Evolutionary conservation across 371 early-diverging fungal species (phyloP).

Genomic region (Capniomyces stellatus): DNA sequence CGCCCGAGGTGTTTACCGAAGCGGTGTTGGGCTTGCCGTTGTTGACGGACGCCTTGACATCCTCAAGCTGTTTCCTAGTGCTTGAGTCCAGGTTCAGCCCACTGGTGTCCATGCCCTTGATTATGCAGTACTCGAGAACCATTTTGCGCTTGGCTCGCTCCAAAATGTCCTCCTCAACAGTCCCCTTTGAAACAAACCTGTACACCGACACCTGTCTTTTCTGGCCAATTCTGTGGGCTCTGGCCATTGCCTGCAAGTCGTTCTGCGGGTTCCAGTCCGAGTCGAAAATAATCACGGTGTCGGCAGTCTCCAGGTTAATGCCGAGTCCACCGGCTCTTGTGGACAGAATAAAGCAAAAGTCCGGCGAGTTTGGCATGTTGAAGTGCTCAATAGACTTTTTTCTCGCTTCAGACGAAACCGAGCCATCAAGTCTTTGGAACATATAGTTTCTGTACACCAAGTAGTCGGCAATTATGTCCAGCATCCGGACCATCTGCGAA

Average conservation of each 20-base stretch:
- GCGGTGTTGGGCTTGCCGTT: slow-evolving; percentile 29
- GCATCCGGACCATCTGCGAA: slow-evolving; percentile 86
- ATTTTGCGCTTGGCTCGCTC: slow-evolving; percentile 96
- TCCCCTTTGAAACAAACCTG: slow-evolving; percentile 92
- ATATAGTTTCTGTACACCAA: slow-evolving; percentile 61
- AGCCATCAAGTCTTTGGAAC: slow-evolving; percentile 95
- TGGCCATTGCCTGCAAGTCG: slow-evolving; percentile 98
- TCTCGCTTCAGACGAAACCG: slow-evolving; percentile 75
- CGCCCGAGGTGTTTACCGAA: slow-evolving; percentile 28
- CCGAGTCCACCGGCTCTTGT: slow-evolving; percentile 99
- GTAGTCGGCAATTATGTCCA: slow-evolving; percentile 90
- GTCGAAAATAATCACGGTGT: slow-evolving; percentile 98
- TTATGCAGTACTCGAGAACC: slow-evolving; percentile 95
- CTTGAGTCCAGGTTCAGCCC: slow-evolving; percentile 35
- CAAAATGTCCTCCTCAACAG: slow-evolving; percentile 96
- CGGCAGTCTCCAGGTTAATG: slow-evolving; percentile 95
- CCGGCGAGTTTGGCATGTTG: slow-evolving; percentile 88
- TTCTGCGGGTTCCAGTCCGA: slow-evolving; percentile 99
- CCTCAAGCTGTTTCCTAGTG: slow-evolving; percentile 21
- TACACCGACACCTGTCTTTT: slow-evolving; percentile 97
- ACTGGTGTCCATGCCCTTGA: slow-evolving; percentile 95
- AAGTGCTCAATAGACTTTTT: slow-evolving; percentile 95
- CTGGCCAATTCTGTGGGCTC: slow-evolving; percentile 98
- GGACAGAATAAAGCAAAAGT: slow-evolving; percentile 96
- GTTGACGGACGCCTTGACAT: slow-evolving; percentile 15